Evolutionary conservation across 345 rosid genomes (phyloP).

Genomic region (Reutealis trisperma): DNA sequence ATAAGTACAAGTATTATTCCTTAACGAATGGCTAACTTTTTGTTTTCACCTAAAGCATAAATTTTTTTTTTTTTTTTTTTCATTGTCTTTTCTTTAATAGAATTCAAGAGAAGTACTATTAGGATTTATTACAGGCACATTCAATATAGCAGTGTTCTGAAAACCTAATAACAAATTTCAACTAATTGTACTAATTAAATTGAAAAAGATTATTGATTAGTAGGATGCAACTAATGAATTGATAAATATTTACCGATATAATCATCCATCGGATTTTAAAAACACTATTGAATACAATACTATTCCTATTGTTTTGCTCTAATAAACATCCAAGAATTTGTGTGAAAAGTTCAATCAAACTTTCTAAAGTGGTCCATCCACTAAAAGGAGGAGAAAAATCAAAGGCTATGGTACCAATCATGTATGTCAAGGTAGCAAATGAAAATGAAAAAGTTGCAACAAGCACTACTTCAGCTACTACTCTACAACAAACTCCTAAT

Average conservation of each 20-base stretch:
- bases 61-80: neutral
- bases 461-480: neutral
- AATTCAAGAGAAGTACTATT: too few relatives aligned
- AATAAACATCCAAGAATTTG: neutral
- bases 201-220: too few relatives aligned
- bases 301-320: neutral
- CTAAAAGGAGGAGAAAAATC: neutral
- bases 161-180: too few relatives aligned
- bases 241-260: too few relatives aligned
- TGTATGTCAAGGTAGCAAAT: constrained; percentile 16
- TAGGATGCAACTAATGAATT: too few relatives aligned
- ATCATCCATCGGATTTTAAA: too few relatives aligned
- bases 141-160: too few relatives aligned
- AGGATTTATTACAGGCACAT: too few relatives aligned
- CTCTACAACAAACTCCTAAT: neutral
- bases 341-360: constrained; percentile 14
- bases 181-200: too few relatives aligned
- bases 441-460: constrained; percentile 14
- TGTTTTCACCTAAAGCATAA: constrained; percentile 1
- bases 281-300: too few relatives aligned
- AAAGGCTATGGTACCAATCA: constrained; percentile 6
- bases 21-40: constrained; percentile 34
- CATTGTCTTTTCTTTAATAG: neutral
- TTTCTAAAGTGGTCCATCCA: constrained; percentile 25
- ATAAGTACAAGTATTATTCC: constrained; percentile 30